A percentile compares a stretch with the other conserved stretches of the same genome.
Conservation (phyloP, 495 filamentous ascomycete species). For the Podospora sp. region DNA sequence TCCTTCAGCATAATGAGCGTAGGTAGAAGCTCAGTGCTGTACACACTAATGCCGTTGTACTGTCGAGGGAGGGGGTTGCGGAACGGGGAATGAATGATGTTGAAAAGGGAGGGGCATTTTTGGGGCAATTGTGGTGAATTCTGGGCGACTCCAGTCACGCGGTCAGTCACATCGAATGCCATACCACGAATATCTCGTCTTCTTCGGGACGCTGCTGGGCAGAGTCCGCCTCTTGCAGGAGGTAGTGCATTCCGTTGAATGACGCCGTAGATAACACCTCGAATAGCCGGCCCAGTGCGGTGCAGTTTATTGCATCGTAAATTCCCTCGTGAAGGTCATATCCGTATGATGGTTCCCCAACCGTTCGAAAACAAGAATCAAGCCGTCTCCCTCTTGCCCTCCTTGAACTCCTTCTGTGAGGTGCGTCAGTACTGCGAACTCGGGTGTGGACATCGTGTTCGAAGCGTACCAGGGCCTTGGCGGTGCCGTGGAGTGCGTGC, state of each 20-base stretch:
- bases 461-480: conserved; percentile 88
- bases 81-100: neutral
- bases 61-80: conserved; percentile 11
- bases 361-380: conserved; percentile 53
- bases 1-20: conserved; percentile 95
- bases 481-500: conserved; percentile 97
- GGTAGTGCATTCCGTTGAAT: conserved; percentile 38
- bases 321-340: conserved; percentile 39
- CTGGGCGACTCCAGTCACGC: neutral
- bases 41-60: conserved; percentile 95
- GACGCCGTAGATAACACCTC: conserved; percentile 42
- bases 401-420: conserved; percentile 91
- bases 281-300: conserved; percentile 36
- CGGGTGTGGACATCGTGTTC: conserved; percentile 6
- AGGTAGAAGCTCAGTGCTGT: conserved; percentile 76
- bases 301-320: conserved; percentile 29
- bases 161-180: conserved; percentile 7
- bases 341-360: conserved; percentile 30
- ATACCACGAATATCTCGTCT: neutral
- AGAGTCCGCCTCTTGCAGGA: conserved; percentile 29
- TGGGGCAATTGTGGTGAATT: neutral
- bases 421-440: conserved; percentile 43
- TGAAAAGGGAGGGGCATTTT: neutral
- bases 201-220: conserved; percentile 2
- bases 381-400: conserved; percentile 92